Conservation (phyloP, 495 filamentous ascomycete species). For the Xylaria bambusicola region DNA sequence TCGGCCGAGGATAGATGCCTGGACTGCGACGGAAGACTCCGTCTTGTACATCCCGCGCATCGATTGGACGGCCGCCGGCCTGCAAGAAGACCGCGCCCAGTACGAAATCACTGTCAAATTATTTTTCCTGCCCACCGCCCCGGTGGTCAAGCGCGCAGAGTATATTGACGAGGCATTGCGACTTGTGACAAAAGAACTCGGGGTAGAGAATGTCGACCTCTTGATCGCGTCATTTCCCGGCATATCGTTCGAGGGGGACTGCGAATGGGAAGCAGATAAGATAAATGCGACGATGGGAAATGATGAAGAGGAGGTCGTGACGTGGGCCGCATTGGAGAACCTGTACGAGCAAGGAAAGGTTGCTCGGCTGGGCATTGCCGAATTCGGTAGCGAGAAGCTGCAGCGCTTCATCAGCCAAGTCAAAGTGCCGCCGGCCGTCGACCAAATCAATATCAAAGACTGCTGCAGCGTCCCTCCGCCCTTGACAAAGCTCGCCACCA, state of each 20-base stretch:
- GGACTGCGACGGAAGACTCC: conserved; percentile 64
- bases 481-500: conserved; percentile 80
- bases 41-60: conserved; percentile 75
- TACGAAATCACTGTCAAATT: conserved; percentile 95
- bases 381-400: conserved; percentile 85
- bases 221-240: conserved; percentile 92
- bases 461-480: conserved; percentile 95
- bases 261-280: conserved; percentile 73
- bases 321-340: conserved; percentile 73
- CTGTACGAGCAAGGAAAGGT: conserved; percentile 73
- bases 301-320: conserved; percentile 63
- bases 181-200: conserved; percentile 76
- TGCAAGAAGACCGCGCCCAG: conserved; percentile 74
- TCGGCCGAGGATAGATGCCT: conserved; percentile 45
- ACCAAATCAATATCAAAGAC: conserved; percentile 97
- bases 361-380: conserved; percentile 76
- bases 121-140: conserved; percentile 80
- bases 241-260: conserved; percentile 90
- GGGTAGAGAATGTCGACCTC: conserved; percentile 75
- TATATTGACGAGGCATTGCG: conserved; percentile 77
- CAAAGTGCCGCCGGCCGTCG: conserved; percentile 73
- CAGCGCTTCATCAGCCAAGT: conserved; percentile 58
- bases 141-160: conserved; percentile 57
- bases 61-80: conserved; percentile 66
- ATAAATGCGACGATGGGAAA: conserved; percentile 60